phyloP scores from a whole-genome alignment of 2,329 filamentous ascomycete species.

The Aspergillus sp. region DNA sequence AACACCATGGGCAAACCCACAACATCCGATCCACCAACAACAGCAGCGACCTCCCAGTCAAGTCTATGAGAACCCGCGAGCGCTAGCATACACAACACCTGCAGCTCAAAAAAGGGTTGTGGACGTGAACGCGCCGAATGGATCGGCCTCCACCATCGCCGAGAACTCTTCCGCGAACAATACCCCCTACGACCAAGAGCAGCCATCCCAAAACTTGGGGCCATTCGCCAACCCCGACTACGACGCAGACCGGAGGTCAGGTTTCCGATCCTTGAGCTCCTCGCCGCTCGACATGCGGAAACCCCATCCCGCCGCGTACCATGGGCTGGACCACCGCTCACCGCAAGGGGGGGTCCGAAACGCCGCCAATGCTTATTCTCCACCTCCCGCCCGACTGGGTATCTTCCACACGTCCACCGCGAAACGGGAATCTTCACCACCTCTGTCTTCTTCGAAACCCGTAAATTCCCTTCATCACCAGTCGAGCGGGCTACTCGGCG shows the following conservation, averaged over 20 bases:
- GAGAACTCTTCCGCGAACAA: conserved; percentile 45
- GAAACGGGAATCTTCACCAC: conserved; percentile 31
- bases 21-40: conserved; percentile 66
- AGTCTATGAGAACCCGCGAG: conserved; percentile 33
- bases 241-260: conserved; percentile 32
- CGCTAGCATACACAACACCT: conserved; percentile 39
- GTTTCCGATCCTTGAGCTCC: conserved; percentile 36
- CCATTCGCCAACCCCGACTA: conserved; percentile 31
- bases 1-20: conserved; percentile 89
- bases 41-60: conserved; percentile 30
- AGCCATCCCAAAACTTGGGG: conserved; percentile 24
- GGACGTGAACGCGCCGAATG: conserved; percentile 42
- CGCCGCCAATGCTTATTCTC: conserved; percentile 28
- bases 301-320: conserved; percentile 28
- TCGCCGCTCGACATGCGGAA: conserved; percentile 41
- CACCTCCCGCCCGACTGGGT: conserved; percentile 32
- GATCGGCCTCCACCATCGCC: conserved; percentile 47
- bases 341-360: conserved; percentile 16
- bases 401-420: conserved; percentile 29
- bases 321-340: conserved; percentile 26
- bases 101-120: conserved; percentile 44
- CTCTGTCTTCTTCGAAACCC: conserved; percentile 28
- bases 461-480: conserved; percentile 33
- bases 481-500: conserved; percentile 27
- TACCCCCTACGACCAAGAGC: conserved; percentile 42